These are phyloP conservation scores for Nakazawaea molendinolei DNA, from an alignment of 805 yeast species.

Conservation along the genomic window DNA sequence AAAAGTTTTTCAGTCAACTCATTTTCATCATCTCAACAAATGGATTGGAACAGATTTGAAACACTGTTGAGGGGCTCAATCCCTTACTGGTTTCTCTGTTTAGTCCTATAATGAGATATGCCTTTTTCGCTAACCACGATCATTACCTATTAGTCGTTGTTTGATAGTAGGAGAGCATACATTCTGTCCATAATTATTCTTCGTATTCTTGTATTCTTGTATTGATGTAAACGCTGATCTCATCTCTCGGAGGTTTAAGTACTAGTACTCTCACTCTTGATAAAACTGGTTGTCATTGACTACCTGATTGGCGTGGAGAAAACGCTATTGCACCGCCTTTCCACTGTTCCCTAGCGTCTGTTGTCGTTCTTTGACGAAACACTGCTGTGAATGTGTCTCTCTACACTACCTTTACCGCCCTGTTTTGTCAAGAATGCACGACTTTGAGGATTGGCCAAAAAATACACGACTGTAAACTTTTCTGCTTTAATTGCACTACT, in stretches of 20 bases:
- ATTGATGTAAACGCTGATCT: too few species aligned
- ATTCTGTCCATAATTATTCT: background rate
- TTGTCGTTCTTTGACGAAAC: too few species aligned
- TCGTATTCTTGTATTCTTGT: background rate
- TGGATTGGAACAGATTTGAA: background rate
- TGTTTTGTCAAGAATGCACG: background rate
- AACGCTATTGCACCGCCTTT: too few species aligned
- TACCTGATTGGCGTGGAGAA: too few species aligned
- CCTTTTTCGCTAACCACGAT: conserved; percentile 14
- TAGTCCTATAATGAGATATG: conserved; percentile 3
- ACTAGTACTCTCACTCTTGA: too few species aligned
- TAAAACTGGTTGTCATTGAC: too few species aligned
- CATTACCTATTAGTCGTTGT: conserved; percentile 10
- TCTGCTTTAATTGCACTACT: background rate
- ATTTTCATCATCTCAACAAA: background rate
- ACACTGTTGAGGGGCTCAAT: too few species aligned
- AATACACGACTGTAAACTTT: background rate
- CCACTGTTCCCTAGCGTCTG: too few species aligned
- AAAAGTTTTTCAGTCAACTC: background rate
- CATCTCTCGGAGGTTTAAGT: too few species aligned
- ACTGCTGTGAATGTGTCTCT: too few species aligned
- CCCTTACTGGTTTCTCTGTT: too few species aligned
- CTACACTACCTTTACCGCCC: too few species aligned
- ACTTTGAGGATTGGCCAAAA: background rate
- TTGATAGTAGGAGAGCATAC: conserved; percentile 14